Conservation (phyloP, 495 filamentous ascomycete genomes). For the Lasiosphaeria miniovina region DNA sequence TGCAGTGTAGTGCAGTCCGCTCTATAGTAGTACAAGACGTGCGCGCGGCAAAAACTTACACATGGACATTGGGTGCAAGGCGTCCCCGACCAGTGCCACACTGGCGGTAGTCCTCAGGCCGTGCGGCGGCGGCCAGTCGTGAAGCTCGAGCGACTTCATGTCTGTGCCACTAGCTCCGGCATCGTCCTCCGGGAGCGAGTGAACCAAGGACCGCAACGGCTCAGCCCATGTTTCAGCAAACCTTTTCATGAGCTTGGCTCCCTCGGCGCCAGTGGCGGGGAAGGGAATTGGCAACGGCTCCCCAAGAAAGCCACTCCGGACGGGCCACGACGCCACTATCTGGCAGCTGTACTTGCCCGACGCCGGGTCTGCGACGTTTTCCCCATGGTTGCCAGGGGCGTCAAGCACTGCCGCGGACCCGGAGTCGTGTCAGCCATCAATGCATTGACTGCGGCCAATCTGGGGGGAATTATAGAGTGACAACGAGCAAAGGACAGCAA, state of each 20-base stretch:
- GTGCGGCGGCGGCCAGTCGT: conserved; percentile 51
- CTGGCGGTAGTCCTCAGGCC: conserved; percentile 30
- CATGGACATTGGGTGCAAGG: conserved; percentile 60
- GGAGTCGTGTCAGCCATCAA: background rate
- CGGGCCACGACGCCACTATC: conserved; percentile 53
- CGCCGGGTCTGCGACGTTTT: background rate
- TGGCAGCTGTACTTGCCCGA: conserved; percentile 38
- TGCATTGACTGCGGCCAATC: background rate
- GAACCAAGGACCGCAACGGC: conserved; percentile 51
- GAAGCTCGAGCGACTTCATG: conserved; percentile 49
- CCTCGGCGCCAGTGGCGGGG: conserved; percentile 38
- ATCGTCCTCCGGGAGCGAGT: conserved; percentile 16
- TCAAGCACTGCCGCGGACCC: conserved; percentile 27
- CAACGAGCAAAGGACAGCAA: background rate
- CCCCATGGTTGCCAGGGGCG: conserved; percentile 23
- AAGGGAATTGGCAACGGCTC: conserved; percentile 28
- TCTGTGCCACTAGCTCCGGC: conserved; percentile 30
- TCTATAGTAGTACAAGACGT: background rate
- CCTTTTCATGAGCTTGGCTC: conserved; percentile 50
- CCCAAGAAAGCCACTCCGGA: conserved; percentile 27
- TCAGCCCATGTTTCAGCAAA: conserved; percentile 54
- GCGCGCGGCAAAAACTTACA: conserved; percentile 44
- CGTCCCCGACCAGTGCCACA: conserved; percentile 57
- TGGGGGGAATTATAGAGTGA: background rate
- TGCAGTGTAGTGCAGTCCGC: background rate